Evolutionary conservation across 768 basidiomycete genomes (phyloP).

Genomic region (Amanita phalloides): DNA sequence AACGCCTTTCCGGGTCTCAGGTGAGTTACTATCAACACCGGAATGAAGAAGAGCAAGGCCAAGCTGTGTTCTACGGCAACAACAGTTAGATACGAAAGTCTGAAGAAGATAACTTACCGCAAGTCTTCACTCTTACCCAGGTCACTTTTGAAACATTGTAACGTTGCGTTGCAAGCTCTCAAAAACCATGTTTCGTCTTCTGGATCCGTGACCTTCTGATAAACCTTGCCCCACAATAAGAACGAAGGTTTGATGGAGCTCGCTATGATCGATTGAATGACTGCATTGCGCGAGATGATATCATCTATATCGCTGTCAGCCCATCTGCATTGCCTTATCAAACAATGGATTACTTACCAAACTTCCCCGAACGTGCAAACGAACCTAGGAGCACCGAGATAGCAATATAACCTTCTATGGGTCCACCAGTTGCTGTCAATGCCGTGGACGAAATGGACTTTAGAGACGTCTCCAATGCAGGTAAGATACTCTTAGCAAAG

Average conservation of each 20-base stretch:
- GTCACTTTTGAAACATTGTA: constrained; percentile 37
- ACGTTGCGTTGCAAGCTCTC: constrained; percentile 43
- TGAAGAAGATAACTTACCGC: constrained; percentile 28
- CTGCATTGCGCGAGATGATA: constrained; percentile 34
- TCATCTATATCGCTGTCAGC: constrained; percentile 22
- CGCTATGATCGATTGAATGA: constrained; percentile 35
- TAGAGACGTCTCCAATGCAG: constrained; percentile 58
- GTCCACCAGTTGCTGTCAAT: constrained; percentile 46
- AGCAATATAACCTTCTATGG: constrained; percentile 81
- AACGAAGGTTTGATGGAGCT: constrained; percentile 68
- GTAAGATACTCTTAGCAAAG: constrained; percentile 45
- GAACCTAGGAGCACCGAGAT: constrained; percentile 59
- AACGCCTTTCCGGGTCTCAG: constrained; percentile 40
- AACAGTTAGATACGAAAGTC: background rate
- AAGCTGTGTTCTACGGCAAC: constrained; percentile 36
- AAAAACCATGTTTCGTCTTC: constrained; percentile 73
- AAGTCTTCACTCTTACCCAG: constrained; percentile 40
- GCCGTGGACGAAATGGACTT: constrained; percentile 57
- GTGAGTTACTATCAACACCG: constrained; percentile 45
- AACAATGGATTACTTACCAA: constrained; percentile 31
- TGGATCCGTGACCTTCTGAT: constrained; percentile 51
- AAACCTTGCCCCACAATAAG: constrained; percentile 80
- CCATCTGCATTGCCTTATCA: background rate
- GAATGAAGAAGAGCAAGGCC: constrained; percentile 65
- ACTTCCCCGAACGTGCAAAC: constrained; percentile 34